Percentiles rank a stretch among this genome's conserved stretches.
Conservation (phyloP, 106 monocot genomes). For the Amphibolis antarctica region DNA sequence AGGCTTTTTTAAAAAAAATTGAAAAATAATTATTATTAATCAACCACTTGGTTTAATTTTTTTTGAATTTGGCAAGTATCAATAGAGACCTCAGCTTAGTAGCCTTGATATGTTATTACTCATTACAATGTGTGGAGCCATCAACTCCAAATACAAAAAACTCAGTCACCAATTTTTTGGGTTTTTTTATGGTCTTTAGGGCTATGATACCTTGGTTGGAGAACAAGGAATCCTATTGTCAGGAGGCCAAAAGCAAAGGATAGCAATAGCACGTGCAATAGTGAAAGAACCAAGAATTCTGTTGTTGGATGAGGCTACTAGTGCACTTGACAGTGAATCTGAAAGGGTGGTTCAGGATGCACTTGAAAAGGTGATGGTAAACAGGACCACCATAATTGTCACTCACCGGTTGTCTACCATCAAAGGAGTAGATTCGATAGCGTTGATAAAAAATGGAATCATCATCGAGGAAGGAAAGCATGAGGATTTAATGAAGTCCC, state of each 20-base stretch:
- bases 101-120: no score
- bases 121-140: no score
- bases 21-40: no score
- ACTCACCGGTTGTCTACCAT: slow-evolving; percentile 35
- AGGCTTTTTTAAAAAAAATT: no score
- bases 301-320: slow-evolving; percentile 35
- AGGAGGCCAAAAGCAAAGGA: slow-evolving; percentile 35
- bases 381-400: slow-evolving; percentile 23
- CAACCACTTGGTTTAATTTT: no score
- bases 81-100: no score
- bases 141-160: background rate
- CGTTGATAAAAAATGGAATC: slow-evolving; percentile 25
- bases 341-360: slow-evolving; percentile 36
- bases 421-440: slow-evolving; percentile 30
- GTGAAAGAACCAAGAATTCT: slow-evolving; percentile 35
- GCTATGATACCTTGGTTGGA: slow-evolving; percentile 30
- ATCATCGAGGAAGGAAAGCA: slow-evolving; percentile 30
- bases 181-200: slow-evolving; percentile 11
- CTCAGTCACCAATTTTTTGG: background rate
- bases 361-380: slow-evolving; percentile 26
- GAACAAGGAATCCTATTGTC: slow-evolving; percentile 31
- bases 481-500: slow-evolving; percentile 17
- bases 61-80: no score
- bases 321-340: slow-evolving; percentile 31
- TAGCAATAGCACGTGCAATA: slow-evolving; percentile 36